Evolutionary conservation across 306 rosid genomes (phyloP), one percentile per base, ranked within the genome.

Genomic region (Sesbania bispinosa): DNA sequence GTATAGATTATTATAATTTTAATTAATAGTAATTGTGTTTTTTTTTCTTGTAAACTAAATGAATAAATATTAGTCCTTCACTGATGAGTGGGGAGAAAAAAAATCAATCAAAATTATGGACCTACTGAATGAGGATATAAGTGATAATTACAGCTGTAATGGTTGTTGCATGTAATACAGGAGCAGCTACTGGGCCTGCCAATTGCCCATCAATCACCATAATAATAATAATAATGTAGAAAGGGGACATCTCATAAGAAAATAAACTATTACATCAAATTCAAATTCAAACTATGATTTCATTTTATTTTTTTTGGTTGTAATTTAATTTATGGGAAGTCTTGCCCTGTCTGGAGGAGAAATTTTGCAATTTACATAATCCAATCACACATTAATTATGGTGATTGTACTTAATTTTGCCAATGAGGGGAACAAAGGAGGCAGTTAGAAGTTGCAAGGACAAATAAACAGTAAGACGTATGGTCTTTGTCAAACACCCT

Each of bases 141-240:
- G n/a, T n/a, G n/a, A n/a, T n/a, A n/a, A n/a, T n/a, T n/a, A n/a
- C n/a, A n/a, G n/a, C n/a, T n/a, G n/a, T n/a, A n/a, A n/a, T n/a
- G n/a, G n/a, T n/a, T 27, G 73, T 48, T 77, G 18, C 54, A 39
- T 47, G 65, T 4, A n/a, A 15, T 29, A 53, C 4, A 43, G 48
- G 57, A 46, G 36, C 74, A 60, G 19, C 20, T 19, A 27, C n/a
- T 77, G 76, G 81, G 58, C 71, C 76, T 48, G 75, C 55, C 46
- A 14, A 48, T 73, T 60, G 29, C 67, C 58, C 42, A 58, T 65
- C 74, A 65, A 41, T 66, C 67, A 35, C 59, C 18, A 45, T 39
- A 29, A 51, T 18, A 27, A 45, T 39, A 29, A 51, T 18, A 43
- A 75, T 59, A 72, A 45, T 59, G 66, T 21, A 72, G 59, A 71